Evolutionary conservation across 108 stramenopile species (phyloP).

Genomic region (Cyclotella cryptica): DNA sequence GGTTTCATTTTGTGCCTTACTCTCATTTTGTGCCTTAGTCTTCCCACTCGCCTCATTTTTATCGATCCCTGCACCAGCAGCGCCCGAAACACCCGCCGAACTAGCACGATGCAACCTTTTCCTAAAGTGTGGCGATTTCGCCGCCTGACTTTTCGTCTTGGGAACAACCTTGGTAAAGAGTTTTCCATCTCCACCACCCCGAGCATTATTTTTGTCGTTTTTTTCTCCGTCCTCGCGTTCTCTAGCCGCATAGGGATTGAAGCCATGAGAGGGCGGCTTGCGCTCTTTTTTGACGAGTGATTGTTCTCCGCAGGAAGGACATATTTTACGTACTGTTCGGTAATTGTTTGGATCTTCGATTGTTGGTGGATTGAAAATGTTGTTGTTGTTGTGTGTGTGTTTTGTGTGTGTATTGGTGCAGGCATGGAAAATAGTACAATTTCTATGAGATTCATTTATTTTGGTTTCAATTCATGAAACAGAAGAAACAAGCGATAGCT

Average conservation of each 20-base stretch:
- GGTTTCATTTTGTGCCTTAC: too few species aligned
- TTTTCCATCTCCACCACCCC: neutral
- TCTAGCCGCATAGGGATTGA: constrained; percentile 5
- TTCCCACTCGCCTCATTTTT: neutral
- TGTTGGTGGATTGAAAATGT: neutral
- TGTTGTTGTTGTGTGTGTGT: neutral
- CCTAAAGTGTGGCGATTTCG: neutral
- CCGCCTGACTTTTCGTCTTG: constrained; percentile 3
- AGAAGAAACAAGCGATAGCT: neutral
- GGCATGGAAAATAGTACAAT: neutral
- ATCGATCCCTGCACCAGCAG: neutral
- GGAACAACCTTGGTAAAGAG: neutral
- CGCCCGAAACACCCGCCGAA: neutral
- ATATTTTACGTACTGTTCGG: constrained; percentile 16
- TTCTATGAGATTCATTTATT: neutral
- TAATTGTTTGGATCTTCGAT: constrained; percentile 13
- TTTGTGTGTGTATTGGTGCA: too few species aligned
- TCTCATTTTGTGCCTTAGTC: too few species aligned
- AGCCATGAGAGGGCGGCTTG: constrained; percentile 12
- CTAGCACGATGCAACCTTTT: neutral
- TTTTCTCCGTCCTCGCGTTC: neutral
- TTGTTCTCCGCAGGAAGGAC: constrained; percentile 13
- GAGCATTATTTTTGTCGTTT: neutral
- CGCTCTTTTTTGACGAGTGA: constrained; percentile 9
- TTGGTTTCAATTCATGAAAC: neutral